Evolutionary conservation across 305 asterid species (phyloP), one percentile per base, ranked within the genome.

Genomic region (Solanum hybrid): DNA sequence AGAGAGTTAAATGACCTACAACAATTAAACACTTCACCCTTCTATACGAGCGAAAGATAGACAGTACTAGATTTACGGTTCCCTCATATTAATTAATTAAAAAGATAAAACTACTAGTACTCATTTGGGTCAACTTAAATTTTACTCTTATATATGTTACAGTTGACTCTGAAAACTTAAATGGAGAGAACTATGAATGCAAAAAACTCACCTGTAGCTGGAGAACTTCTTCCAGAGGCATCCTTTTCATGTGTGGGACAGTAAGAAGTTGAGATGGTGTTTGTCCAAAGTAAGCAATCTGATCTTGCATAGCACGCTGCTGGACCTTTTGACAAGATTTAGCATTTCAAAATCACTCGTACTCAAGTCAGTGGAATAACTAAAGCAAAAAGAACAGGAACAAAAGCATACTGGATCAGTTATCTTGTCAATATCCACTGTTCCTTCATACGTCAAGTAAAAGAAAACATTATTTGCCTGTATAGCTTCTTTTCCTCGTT

Each of bases 231-330:
- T 94, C 92, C 78, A 97, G 94, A 8, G 96, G 93, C 97, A 94
- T 94, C 93, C 97, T 93, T 92, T 97, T 96, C 93, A 95, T 94
- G 96, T 97, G 99, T 88, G 99, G 99, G 76, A 91, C 92, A n/a
- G 97, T 96, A 67, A 98, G 93, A 92, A 98, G 98, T 92, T 98
- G 99, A 37, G 99, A 98, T 33, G 99, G 99, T 91, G 99, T 98
- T 94, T 98, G 99, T 90, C 99, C 99, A 88, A 98, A 98, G 93
- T 96, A 98, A 64, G 99, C 97, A 93, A 98, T 98, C 95, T 98
- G 99, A 93, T 98, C 99, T 93, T 98, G 99, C 89, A 98, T 94
- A 89, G 99, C 95, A 87, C 95, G 97, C 87, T 97, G 99, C 91
- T 96, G 99, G 40, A 95, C 98, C 99, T 98, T 91, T 92, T 82